These are phyloP conservation scores for Chaetomium tenue DNA, from an alignment of 495 filamentous ascomycete species.

Conservation along the genomic window DNA sequence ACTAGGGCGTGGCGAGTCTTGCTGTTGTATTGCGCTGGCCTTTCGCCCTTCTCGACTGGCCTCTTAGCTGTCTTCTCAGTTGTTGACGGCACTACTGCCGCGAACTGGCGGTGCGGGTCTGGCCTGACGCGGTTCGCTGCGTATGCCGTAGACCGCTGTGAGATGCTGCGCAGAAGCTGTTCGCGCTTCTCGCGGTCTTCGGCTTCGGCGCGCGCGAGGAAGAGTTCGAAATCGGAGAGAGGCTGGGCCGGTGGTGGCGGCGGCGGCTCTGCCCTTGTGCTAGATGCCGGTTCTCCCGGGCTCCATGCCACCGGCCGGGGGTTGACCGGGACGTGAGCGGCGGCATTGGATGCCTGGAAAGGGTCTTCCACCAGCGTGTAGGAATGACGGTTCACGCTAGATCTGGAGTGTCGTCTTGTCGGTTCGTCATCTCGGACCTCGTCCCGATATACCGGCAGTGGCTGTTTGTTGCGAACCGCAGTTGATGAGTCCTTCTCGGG, in stretches of 20 bases:
- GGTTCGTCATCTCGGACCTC: neutral
- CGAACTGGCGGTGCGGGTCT: slow-evolving; percentile 30
- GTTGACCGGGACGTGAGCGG: slow-evolving; percentile 8
- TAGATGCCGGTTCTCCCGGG: neutral
- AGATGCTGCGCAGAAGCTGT: slow-evolving; percentile 16
- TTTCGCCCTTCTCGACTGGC: neutral
- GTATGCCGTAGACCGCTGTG: slow-evolving; percentile 17
- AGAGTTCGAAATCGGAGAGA: slow-evolving; percentile 31
- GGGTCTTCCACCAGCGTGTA: slow-evolving; percentile 17
- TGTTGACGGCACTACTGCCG: neutral
- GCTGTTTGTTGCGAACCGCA: neutral
- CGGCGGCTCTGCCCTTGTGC: neutral
- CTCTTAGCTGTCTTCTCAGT: neutral
- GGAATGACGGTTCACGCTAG: neutral
- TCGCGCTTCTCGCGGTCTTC: slow-evolving; percentile 29
- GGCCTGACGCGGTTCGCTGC: slow-evolving; percentile 17
- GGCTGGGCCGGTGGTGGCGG: neutral
- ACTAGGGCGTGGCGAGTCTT: slow-evolving; percentile 1
- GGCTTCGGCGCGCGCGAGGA: slow-evolving; percentile 33
- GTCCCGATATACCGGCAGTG: neutral
- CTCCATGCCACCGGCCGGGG: neutral
- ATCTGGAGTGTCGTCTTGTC: neutral
- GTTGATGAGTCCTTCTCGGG: slow-evolving; percentile 5
- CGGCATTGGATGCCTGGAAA: neutral
- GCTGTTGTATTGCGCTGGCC: slow-evolving; percentile 6